Base-by-base conservation (phyloP, 2,329 filamentous ascomycete genomes). In the Sporothrix inflata region DNA sequence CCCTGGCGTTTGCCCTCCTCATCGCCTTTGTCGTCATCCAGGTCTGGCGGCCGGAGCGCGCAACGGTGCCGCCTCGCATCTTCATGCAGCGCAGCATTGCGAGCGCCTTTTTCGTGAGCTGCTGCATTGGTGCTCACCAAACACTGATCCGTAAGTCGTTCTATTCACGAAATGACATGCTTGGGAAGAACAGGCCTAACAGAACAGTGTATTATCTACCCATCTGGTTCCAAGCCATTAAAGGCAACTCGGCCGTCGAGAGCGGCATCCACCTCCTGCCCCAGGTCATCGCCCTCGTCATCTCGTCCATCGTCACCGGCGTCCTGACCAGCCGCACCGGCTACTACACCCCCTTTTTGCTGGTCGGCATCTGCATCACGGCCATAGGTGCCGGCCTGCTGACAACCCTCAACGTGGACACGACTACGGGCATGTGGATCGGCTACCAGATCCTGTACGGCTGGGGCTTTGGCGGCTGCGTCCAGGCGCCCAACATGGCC, bases 401-500 rank as follows among this genome's bases (percentile, higher is more conserved):
- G 72, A 86, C 85, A 1, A 88, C 86, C 0, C 82, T 88, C 7
- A 79, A 79, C 57, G 79, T 85, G 4, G 75, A 76, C 61, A 82
- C 77, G 5, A 66, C 69, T 0, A 69, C 71, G 57, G 53, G 69
- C 49, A 73, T 76, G 38, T 81, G 80, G 79, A 74, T 79, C 73
- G 80, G 82, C 4, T 83, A 80, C 73, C 81, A 85, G 76, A 74
- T 86, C 4, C 19, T 86, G 12, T 82, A 81, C 73, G 84, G 84
- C 69, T 78, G 81, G 47, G 85, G 82, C 24, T 77, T 83, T 73
- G 84, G 84, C n/a, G 74, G 79, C 24, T 78, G 78, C 34, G 81
- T 84, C 73, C 84, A 86, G 76, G 80, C 80, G 8, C 82, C 84
- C 4, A 83, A 83, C 72, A 76, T 85, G n/a, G 84, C 82, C 0